Evolutionary conservation across 139 green algal genomes (phyloP).

Genomic region (Picochlorum costavermella): DNA sequence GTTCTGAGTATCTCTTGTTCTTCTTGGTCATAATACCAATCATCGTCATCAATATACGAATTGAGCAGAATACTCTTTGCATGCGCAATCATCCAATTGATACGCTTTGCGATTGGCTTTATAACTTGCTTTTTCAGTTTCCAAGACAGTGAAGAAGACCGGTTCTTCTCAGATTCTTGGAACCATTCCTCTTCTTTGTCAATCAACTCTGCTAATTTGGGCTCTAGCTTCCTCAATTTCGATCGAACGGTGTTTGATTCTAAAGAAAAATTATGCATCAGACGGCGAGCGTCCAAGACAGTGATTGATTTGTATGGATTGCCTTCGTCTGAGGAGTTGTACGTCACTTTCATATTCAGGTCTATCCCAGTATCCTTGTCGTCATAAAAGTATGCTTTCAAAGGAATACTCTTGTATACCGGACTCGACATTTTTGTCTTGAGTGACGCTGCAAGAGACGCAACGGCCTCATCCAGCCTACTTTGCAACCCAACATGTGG

Average conservation of each 20-base stretch:
- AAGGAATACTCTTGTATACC: not conserved
- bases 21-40: slow-evolving; percentile 3
- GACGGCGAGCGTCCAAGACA: not conserved
- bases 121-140: not conserved
- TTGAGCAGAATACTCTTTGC: not conserved
- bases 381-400: slow-evolving; percentile 14
- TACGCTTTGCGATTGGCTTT: not conserved
- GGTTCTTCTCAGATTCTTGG: not conserved
- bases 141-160: too few species aligned
- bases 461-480: slow-evolving; percentile 43
- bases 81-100: not conserved
- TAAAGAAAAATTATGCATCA: not conserved
- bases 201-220: slow-evolving; percentile 14
- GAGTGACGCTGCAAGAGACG: slow-evolving; percentile 39
- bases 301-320: slow-evolving; percentile 2
- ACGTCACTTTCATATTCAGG: not conserved
- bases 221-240: slow-evolving; percentile 3
- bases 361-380: not conserved
- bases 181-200: slow-evolving; percentile 23
- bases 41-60: not conserved
- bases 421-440: slow-evolving; percentile 5
- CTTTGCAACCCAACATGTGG: slow-evolving; percentile 66
- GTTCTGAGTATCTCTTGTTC: slow-evolving; percentile 10
- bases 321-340: slow-evolving; percentile 1
- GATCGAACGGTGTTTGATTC: not conserved